Percentiles rank a stretch among this genome's conserved stretches.
phyloP scores from a whole-genome alignment of 129 eudicot species.

The Erigeron canadensis region DNA sequence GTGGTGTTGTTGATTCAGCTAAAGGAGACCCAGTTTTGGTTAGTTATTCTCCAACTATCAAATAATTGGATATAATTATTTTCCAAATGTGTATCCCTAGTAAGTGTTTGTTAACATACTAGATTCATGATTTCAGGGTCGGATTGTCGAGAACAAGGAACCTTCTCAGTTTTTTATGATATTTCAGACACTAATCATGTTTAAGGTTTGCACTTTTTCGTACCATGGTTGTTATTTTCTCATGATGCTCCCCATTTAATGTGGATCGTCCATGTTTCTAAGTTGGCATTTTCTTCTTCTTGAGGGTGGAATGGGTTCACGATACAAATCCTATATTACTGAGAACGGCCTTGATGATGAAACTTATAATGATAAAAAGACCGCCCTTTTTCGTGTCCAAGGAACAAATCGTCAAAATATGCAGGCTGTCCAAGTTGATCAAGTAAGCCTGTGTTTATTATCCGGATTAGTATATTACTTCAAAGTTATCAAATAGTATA shows the following conservation, averaged over 20 bases:
- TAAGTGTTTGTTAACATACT: neutral
- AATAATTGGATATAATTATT: neutral
- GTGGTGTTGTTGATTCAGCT: slow-evolving; percentile 44
- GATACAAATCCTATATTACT: slow-evolving; percentile 41
- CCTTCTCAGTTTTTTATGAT: slow-evolving; percentile 48
- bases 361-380: slow-evolving; percentile 44
- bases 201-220: slow-evolving; percentile 37
- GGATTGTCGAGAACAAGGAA: slow-evolving; percentile 48
- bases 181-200: slow-evolving; percentile 38
- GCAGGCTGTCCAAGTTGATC: slow-evolving; percentile 65
- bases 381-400: slow-evolving; percentile 55
- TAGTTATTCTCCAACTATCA: slow-evolving; percentile 21
- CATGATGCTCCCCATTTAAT: neutral
- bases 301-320: slow-evolving; percentile 51
- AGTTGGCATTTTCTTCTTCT: slow-evolving; percentile 3
- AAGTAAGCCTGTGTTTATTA: slow-evolving; percentile 26
- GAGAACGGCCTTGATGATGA: slow-evolving; percentile 47
- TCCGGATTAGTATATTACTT: neutral
- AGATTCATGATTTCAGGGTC: slow-evolving; percentile 38
- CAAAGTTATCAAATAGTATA: neutral
- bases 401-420: slow-evolving; percentile 47
- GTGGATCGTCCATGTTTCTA: slow-evolving; percentile 20
- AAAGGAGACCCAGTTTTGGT: slow-evolving; percentile 55
- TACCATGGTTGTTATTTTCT: neutral
- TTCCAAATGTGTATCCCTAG: neutral